Evolutionary conservation across 2,329 filamentous ascomycete genomes (phyloP), one percentile per base, ranked within the genome.

Genomic region (Aspergillus novofumigatus): DNA sequence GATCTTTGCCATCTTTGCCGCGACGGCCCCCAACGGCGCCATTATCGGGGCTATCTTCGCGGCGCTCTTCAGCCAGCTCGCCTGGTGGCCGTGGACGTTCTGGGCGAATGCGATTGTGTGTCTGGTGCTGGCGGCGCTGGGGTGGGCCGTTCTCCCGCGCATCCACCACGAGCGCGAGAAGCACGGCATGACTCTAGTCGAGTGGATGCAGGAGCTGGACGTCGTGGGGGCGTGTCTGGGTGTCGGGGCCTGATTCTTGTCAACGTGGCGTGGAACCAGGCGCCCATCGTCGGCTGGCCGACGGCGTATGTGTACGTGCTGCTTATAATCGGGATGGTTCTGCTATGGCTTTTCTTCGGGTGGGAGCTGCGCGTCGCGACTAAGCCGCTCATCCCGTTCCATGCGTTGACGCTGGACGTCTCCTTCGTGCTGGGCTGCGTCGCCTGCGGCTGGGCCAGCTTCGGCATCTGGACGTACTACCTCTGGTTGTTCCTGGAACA

Each of bases 181-280:
- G 4, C 53, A 38, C 45, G 42, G 51, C 14, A 42, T n/a, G 51
- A 55, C 50, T 26, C 23, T 54, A 20, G 41, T 23, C 51, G 50
- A 62, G 49, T 48, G 28, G 23, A 25, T 59, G 1, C 38, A 55
- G 74, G 53, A 50, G n/a, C 52, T 67, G 25, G 78, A 80, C 60
- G 58, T 75, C 32, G 65, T 72, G 2, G 77, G 76, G 26, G 71
- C 72, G 6, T 55, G 66, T 4, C 67, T 72, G 2, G 85, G 85
- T 1, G 76, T 87, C 11, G 73, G 75, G 79, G 79, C 0, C 73
- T 88, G 44, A 76, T 86, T 0, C 74, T 88, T 26, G 79, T 88
- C 73, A 86, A 86, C 67, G 84, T 88, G 61, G 81, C 84, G 0
- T 87, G 83, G 82, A 87, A 85, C 57, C 84, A 88, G 65, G 84